Evolutionary conservation across 306 rosid species (phyloP), one percentile per base, ranked within the genome.

Genomic region (Cucumis melo): DNA sequence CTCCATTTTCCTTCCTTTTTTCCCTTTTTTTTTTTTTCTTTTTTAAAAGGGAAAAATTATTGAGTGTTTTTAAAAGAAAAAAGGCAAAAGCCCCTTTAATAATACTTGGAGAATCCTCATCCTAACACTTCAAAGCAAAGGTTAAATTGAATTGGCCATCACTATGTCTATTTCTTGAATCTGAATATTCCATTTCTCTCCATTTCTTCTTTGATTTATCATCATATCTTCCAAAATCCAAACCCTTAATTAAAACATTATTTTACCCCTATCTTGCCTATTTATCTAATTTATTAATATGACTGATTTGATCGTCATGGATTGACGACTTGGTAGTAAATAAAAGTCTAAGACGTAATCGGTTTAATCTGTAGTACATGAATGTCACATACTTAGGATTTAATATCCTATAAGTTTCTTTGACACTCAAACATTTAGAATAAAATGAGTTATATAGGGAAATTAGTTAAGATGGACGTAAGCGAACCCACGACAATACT

Each of bases 51-150:
- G 27, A 7, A 65, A 63, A 63, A 77, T 68, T 27, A 64, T 42
- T 67, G 55, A 66, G 73, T 67, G 74, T 42, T 42, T 7, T 42
- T 6, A 80, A 39, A 80, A 81, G 83, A 74, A 82, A 51, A 51
- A 76, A 77, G 66, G 80, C 3, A 21, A 82, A 66, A 74, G 57
- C 62, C 86, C 76, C 78, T 81, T 84, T 89, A 88, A 88, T 89
- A 82, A 83, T 93, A 87, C 78, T 81, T 55, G 44, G 68, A 87
- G 93, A 89, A 91, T 89, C 92, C 72, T 77, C 85, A 81, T 84
- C 85, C 85, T 20, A 61, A 78, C 86, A 67, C 77, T 38, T 56
- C 36, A 46, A 46, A 46, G 75, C 41, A 71, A 48, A 71, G 41
- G 19, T 15, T 20, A 63, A 63, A 63, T 59, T 24, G 62, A 61